phyloP scores from a whole-genome alignment of 139 green algal species.

The Tetradesmus obliquus region DNA sequence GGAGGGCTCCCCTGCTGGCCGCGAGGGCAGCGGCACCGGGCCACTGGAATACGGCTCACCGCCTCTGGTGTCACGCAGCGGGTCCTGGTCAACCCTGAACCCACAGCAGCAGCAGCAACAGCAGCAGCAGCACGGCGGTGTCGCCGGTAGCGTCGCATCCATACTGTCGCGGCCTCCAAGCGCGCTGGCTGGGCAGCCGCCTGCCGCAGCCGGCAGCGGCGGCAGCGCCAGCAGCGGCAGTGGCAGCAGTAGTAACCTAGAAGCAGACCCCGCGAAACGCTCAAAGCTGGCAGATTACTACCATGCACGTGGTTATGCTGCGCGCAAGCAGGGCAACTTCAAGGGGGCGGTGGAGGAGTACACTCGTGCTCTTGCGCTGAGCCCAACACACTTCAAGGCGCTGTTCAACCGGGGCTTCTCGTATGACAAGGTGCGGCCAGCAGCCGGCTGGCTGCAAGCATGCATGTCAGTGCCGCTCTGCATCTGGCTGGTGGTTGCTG shows the following conservation, averaged over 20 bases:
- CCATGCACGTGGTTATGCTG: constrained; percentile 71
- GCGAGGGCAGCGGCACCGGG: constrained; percentile 9
- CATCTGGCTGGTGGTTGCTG: background rate
- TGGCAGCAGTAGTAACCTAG: background rate
- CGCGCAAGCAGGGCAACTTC: constrained; percentile 78
- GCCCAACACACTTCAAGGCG: constrained; percentile 84
- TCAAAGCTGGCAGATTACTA: constrained; percentile 64
- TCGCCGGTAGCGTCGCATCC: background rate
- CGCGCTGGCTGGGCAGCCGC: background rate
- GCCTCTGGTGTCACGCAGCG: constrained; percentile 33
- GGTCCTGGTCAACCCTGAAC: constrained; percentile 26
- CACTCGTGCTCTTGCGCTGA: constrained; percentile 65
- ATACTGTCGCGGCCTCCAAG: constrained; percentile 40
- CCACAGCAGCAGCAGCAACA: background rate
- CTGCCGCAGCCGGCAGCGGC: constrained; percentile 15
- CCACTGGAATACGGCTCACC: constrained; percentile 37
- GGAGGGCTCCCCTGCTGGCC: constrained; percentile 1
- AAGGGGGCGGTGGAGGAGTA: constrained; percentile 79
- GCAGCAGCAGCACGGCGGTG: constrained; percentile 10
- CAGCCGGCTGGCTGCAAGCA: background rate
- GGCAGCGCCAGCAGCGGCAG: constrained; percentile 1
- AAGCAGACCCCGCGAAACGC: constrained; percentile 2
- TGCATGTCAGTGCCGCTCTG: background rate
- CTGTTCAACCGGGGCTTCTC: constrained; percentile 92
- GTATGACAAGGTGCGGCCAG: constrained; percentile 76